Percentiles rank a stretch among this genome's conserved stretches.
Evolutionary conservation across 2,329 filamentous ascomycete genomes (phyloP).

Genomic region (Epicoccum nigrum): DNA sequence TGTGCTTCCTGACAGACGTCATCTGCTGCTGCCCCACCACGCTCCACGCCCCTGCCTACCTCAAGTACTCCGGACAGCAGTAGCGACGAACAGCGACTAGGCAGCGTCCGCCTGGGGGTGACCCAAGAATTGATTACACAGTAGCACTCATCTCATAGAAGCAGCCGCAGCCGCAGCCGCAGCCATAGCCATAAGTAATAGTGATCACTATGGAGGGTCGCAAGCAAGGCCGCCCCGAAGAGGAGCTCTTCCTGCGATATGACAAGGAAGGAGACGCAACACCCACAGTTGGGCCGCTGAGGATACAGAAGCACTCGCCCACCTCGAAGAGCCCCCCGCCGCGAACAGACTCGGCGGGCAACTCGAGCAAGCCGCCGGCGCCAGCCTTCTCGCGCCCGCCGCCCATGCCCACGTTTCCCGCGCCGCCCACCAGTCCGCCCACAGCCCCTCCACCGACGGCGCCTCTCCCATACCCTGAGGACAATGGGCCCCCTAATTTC

Average conservation of each 20-base stretch:
- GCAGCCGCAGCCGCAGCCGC: too few relatives aligned
- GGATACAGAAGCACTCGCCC: conserved; percentile 77
- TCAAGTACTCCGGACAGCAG: conserved; percentile 7
- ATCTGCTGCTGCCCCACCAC: conserved; percentile 19
- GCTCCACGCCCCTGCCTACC: conserved; percentile 11
- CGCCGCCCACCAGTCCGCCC: conserved; percentile 56
- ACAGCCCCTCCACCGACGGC: conserved; percentile 50
- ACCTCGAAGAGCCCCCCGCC: conserved; percentile 58
- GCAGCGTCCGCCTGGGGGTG: conserved; percentile 9
- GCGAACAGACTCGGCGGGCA: conserved; percentile 67
- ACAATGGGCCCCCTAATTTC: conserved; percentile 45
- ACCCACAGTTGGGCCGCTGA: conserved; percentile 80
- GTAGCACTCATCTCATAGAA: too few relatives aligned
- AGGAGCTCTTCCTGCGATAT: conserved; percentile 77
- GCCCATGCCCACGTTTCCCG: conserved; percentile 69
- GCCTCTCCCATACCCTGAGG: conserved; percentile 55
- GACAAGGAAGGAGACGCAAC: conserved; percentile 56
- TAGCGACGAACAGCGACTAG: conserved; percentile 11
- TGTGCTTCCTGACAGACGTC: conserved; percentile 17
- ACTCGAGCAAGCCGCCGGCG: conserved; percentile 52
- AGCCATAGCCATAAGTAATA: too few relatives aligned
- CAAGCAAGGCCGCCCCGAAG: conserved; percentile 71
- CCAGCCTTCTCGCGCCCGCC: conserved; percentile 47
- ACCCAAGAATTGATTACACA: conserved; percentile 10
- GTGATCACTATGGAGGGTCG: conserved; percentile 58